A percentile compares a stretch with the other conserved stretches of the same genome.
These are phyloP conservation scores for Kodamaea arcana DNA, from an alignment of 1,139 yeast species.

Conservation along the genomic window DNA sequence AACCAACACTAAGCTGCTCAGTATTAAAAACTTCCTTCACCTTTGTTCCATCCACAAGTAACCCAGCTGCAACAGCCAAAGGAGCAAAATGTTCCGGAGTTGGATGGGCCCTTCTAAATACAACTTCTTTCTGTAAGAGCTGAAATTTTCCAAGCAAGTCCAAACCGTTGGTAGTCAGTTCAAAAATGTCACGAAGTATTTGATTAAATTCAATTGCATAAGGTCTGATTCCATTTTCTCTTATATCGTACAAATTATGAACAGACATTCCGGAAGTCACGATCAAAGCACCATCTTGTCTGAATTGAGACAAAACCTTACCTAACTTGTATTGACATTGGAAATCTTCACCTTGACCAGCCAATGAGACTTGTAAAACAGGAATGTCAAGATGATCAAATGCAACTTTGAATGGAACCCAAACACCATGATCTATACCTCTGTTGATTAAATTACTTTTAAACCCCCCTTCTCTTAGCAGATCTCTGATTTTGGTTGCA, in stretches of 20 bases:
- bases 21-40: slow-evolving; percentile 44
- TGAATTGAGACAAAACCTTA: slow-evolving; percentile 44
- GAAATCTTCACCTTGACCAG: slow-evolving; percentile 44
- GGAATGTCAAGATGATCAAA: slow-evolving; percentile 39
- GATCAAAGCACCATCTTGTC: slow-evolving; percentile 39
- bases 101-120: slow-evolving; percentile 59
- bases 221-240: slow-evolving; percentile 31
- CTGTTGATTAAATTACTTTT: slow-evolving; percentile 42
- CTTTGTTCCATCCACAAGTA: slow-evolving; percentile 18
- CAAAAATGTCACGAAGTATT: slow-evolving; percentile 28
- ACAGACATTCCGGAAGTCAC: slow-evolving; percentile 76
- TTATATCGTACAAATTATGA: slow-evolving; percentile 61
- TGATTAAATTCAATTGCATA: slow-evolving; percentile 50
- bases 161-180: slow-evolving; percentile 22
- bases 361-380: slow-evolving; percentile 58
- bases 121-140: slow-evolving; percentile 26
- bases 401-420: slow-evolving; percentile 77
- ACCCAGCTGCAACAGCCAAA: slow-evolving; percentile 61
- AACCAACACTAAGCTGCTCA: slow-evolving; percentile 50
- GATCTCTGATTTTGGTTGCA: slow-evolving; percentile 41
- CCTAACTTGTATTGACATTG: slow-evolving; percentile 55
- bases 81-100: slow-evolving; percentile 73
- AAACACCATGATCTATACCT: slow-evolving; percentile 78
- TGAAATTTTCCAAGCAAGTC: slow-evolving; percentile 30
- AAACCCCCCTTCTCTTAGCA: slow-evolving; percentile 42